Evolutionary conservation across 306 rosid species (phyloP), one percentile per base, ranked within the genome.

Genomic region (Pterocarpus santalinus): DNA sequence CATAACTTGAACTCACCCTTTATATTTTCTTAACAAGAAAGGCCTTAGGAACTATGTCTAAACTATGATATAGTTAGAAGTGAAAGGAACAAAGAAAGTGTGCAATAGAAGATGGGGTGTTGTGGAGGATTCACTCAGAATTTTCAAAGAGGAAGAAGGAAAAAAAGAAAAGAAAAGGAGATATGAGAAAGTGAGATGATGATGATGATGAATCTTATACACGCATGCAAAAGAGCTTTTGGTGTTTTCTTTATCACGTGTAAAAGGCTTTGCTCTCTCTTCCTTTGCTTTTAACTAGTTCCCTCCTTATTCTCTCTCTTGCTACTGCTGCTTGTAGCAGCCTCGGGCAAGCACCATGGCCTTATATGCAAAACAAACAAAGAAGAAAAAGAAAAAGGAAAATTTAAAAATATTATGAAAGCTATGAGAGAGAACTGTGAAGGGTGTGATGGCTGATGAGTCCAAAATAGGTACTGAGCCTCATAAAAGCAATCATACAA

Each of bases 401-500:
- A 22, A 22, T 22, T 22, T 22, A 22, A 22, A 22, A 22, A 22
- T 22, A 22, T 22, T 22, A 22, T 22, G 28, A 22, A 22, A 22
- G 28, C 28, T 22, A 22, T 22, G 55, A 49, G 86, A 65, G 52
- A 60, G 39, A 52, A 22, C 28, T 22, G 63, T 15, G 49, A 43
- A 53, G 14, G 0, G 52, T 22, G 28, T 22, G 28, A 62, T 77
- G 85, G 51, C 71, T 5, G 80, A 69, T 75, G 87, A 80, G 94
- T 89, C 90, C 93, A 93, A 91, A 87, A 86, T 69, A 88, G 90
- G 80, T 74, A 77, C 87, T 80, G 84, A 73, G 93, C 77, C 72
- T 85, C 84, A 76, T 85, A 85, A 94, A 87, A 87, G 91, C 97
- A 90, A 88, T 83, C 87, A 90, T 85, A 87, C 83, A 87, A 89